Base-by-base conservation (phyloP, 306 rosid genomes). In the Corylus heterophylla region DNA sequence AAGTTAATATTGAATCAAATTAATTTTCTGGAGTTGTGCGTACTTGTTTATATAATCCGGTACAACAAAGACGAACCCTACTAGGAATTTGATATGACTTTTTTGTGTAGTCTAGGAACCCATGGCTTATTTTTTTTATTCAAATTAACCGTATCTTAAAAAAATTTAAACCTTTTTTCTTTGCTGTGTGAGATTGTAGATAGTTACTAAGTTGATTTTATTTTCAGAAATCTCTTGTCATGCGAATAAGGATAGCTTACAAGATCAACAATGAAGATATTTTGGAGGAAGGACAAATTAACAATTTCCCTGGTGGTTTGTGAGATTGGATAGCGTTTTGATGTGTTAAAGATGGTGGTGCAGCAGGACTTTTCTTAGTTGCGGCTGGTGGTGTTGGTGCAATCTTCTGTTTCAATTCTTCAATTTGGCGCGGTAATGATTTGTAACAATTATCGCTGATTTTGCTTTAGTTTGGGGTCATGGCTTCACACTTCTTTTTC, bases 211-310 rank as follows among this genome's bases (percentile, higher is more conserved):
- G 18, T 66, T 84, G n/a, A 79, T 42, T 79, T 17, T 45, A 51
- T 79, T 88, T 90, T 76, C 97, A 96, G 99, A 96, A 96, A 93
- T 83, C 91, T 71, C 94, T 93, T 29, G 86, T 96, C 84, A 96
- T 96, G 99, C 98, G 98, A 74, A 76, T 89, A 82, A 88, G 96
- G 89, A 93, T 91, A 83, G 94, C 98, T n/a, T 96, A 91, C 94
- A 93, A 93, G 91, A 66, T 79, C 78, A 89, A 96, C 83, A 88
- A 91, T 82, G 87, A 89, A 86, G 99, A 93, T 81, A 67, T 90
- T 11, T 80, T 96, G 86, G 99, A 91, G 89, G 98, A 96, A 84
- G 99, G 96, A 27, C 99, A 96, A 85, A 73, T 96, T 81, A 90
- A 56, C 80, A 96, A 88, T 71, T 93, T 96, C 31, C 99, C 99